Base-by-base conservation (phyloP, 202 grass and related monocot species). In the Digitaria exilis region DNA sequence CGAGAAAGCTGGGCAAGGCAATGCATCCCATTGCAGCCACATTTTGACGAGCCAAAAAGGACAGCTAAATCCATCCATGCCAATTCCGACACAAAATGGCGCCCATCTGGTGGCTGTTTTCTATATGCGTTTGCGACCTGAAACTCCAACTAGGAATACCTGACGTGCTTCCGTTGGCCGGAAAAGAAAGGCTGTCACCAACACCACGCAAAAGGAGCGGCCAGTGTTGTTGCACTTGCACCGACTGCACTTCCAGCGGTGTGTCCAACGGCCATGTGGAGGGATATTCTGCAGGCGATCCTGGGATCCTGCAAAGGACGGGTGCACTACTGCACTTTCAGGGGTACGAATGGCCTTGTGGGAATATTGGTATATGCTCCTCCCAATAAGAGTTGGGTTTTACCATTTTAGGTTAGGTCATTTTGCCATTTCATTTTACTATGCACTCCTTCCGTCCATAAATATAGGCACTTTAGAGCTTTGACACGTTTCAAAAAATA, bases 221-320 rank as follows among this genome's bases (percentile, higher is more conserved):
- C 35, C 6, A 9, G 34, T 21, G 60, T 26, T 71, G 75, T 78
- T 18, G 60, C n/a, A n/a, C n/a, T n/a, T n/a, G n/a, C 61, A 73
- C 80, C 64, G 83, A 79, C 73, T 78, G 83, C 83, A 86, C 79
- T 86, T 86, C 81, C 73, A 65, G 13, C 62, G 87, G 73, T 76
- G 79, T 25, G 65, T 41, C 65, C 72, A 61, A 80, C 26, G 43
- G 65, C 87, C 65, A 69, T 52, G 65, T 61, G 78, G 71, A 81
- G 34, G 77, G 73, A 82, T 89, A 86, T 89, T 82, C 79, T 86
- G 31, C 73, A 52, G 42, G 66, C 26, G 73, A 86, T 82, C 67
- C 83, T 9, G 30, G 83, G 15, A 89, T 89, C 78, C 48, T 66
- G 65, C 18, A 52, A 86, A 78, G 25, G 59, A 25, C 26, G 51